Base-by-base conservation (phyloP, 495 filamentous ascomycete species). In the Glarea lozoyensis region DNA sequence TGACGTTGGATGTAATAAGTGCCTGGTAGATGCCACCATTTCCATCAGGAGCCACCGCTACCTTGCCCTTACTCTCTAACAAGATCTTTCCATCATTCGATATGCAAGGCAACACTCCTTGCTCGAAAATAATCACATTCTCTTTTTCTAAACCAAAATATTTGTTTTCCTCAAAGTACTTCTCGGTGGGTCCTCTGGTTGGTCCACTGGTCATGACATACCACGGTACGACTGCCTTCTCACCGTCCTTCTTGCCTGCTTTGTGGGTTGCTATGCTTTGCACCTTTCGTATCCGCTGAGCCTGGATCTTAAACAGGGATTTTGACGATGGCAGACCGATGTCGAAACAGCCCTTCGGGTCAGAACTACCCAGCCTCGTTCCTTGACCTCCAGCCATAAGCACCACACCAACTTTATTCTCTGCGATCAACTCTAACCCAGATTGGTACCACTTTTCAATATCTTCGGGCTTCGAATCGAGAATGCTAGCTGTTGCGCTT, bases 191-290 rank as follows among this genome's bases (percentile, higher is more conserved):
- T 41, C 78, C 76, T 51, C 89, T 76, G 10, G 92, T 99, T n/a
- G 92, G 93, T 9, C 92, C 92, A 53, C 87, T 94, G 47, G 92
- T 99, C 92, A 99, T 99, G 57, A 99, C 83, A 67, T 97, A 99
- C 92, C 92, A 99, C 5, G 92, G 93, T 22, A 99, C 80, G 6
- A 81, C 74, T 22, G 84, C 82, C 37, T 50, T 44, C 45, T 75
- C 70, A 50, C 67, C 57, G 4, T 11, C 41, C 21, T 45, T 56
- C 41, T 78, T 79, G 13, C 75, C 74, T 37, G 79, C 72, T 46
- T 75, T 69, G 68, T 84, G 80, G 41, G 75, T 67, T n/a, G 88
- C 88, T 42, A 97, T 65, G 42, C 76, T 58, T 63, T 97, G 86
- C n/a, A 95, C 64, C 68, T 85, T 89, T 44, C 67, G 65, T 54